phyloP scores from a whole-genome alignment of 192 early-diverging fungal species.

The Gaertneriomyces sp. region DNA sequence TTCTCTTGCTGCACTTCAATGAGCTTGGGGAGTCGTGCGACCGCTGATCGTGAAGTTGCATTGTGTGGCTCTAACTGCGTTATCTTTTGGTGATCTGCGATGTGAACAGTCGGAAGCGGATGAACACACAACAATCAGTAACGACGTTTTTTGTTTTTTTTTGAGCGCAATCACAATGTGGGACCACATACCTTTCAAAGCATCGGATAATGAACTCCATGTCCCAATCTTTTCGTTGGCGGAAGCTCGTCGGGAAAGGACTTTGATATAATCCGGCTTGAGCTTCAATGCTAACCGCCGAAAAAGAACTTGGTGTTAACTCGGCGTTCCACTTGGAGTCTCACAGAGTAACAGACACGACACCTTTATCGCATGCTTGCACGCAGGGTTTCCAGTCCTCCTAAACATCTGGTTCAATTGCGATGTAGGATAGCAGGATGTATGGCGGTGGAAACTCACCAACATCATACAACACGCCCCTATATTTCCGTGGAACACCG shows the following conservation, averaged over 20 bases:
- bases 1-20: constrained; percentile 52
- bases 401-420: constrained; percentile 5
- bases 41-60: constrained; percentile 27
- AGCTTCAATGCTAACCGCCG: constrained; percentile 41
- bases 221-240: constrained; percentile 52
- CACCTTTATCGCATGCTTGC: constrained; percentile 35
- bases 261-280: constrained; percentile 57
- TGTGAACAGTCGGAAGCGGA: neutral
- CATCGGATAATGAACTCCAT: constrained; percentile 43
- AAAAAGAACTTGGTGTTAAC: constrained; percentile 14
- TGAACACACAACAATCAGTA: too few relatives aligned
- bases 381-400: constrained; percentile 38
- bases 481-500: constrained; percentile 48
- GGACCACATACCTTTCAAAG: constrained; percentile 40
- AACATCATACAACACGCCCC: constrained; percentile 63
- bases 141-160: too few relatives aligned
- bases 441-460: constrained; percentile 24
- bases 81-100: constrained; percentile 38
- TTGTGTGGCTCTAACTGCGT: constrained; percentile 30
- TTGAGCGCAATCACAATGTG: too few relatives aligned
- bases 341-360: neutral
- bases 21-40: constrained; percentile 41
- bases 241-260: constrained; percentile 57
- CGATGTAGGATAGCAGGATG: constrained; percentile 8
- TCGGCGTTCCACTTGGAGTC: constrained; percentile 7